These are phyloP conservation scores for Apophysomyces trapeziformis DNA, from an alignment of 371 early-diverging fungal species.

Conservation along the genomic window DNA sequence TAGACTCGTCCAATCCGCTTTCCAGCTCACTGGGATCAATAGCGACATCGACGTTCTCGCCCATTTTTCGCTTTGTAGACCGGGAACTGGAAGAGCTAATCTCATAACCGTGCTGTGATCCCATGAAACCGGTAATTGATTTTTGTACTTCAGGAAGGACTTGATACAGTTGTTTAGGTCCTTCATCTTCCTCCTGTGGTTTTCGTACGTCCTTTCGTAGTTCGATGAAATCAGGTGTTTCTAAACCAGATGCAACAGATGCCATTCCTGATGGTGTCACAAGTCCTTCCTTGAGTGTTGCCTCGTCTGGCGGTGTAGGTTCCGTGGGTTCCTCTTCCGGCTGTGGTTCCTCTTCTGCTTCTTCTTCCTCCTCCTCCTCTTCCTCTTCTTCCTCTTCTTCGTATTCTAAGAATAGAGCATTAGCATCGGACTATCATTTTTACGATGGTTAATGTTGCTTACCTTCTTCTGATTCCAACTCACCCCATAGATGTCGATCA, in stretches of 20 bases:
- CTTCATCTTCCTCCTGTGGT: constrained; percentile 56
- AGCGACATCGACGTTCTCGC: constrained; percentile 70
- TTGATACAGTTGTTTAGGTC: constrained; percentile 82
- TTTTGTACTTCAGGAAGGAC: constrained; percentile 86
- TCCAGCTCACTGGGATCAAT: constrained; percentile 81
- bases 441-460: not conserved
- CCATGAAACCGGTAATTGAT: constrained; percentile 90
- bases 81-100: constrained; percentile 48
- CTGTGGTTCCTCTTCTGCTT: constrained; percentile 50
- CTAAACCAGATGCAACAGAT: constrained; percentile 82
- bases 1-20: constrained; percentile 70
- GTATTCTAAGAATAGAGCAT: constrained; percentile 38
- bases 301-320: constrained; percentile 39
- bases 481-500: constrained; percentile 82
- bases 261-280: constrained; percentile 90
- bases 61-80: constrained; percentile 57
- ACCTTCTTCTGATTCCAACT: constrained; percentile 72
- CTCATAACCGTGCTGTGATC: constrained; percentile 92
- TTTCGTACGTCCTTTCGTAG: constrained; percentile 77
- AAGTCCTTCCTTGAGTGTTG: constrained; percentile 68
- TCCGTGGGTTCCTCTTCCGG: constrained; percentile 42
- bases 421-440: no score
- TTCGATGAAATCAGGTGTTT: constrained; percentile 93
- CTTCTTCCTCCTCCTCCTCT: constrained; percentile 67
- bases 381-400: constrained; percentile 65